A percentile compares a stretch with the other conserved stretches of the same genome.
Evolutionary conservation across 1,139 yeast genomes (phyloP).

Genomic region (Blastobotrys arbuscula): DNA sequence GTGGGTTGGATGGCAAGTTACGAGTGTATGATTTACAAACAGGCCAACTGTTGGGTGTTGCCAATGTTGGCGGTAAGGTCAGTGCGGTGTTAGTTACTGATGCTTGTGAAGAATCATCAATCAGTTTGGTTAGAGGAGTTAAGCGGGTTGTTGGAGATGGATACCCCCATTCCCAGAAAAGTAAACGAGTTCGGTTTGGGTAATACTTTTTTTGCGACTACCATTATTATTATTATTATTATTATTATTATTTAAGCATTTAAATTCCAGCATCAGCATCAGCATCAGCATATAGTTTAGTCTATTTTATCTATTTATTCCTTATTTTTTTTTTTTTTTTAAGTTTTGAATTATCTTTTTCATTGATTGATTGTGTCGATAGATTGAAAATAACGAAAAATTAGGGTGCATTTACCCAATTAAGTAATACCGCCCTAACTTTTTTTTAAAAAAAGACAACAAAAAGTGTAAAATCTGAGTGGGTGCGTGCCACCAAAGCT

Average conservation of each 20-base stretch:
- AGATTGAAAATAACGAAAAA: neutral
- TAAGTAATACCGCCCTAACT: neutral
- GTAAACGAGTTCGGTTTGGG: neutral
- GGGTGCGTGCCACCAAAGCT: neutral
- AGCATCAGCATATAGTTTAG: neutral
- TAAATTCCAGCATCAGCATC: neutral
- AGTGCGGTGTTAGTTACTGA: conserved; percentile 46
- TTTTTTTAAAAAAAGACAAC: neutral
- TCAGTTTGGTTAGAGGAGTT: conserved; percentile 1
- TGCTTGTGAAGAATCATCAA: conserved; percentile 11
- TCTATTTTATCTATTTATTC: neutral
- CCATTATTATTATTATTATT: neutral
- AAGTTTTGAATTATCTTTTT: neutral
- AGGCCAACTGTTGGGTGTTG: conserved; percentile 56
- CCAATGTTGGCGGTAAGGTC: conserved; percentile 61
- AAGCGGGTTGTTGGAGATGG: neutral
- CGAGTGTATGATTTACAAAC: conserved; percentile 60
- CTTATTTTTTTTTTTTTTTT: neutral
- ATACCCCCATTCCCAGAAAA: neutral
- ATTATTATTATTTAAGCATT: neutral
- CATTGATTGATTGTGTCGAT: neutral
- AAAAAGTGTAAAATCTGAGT: neutral
- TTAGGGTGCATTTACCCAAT: neutral
- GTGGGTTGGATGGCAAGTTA: conserved; percentile 74
- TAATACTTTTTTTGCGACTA: neutral